Base-by-base conservation (phyloP, 2,329 filamentous ascomycete species). In the Zymoseptoria ardabiliae region DNA sequence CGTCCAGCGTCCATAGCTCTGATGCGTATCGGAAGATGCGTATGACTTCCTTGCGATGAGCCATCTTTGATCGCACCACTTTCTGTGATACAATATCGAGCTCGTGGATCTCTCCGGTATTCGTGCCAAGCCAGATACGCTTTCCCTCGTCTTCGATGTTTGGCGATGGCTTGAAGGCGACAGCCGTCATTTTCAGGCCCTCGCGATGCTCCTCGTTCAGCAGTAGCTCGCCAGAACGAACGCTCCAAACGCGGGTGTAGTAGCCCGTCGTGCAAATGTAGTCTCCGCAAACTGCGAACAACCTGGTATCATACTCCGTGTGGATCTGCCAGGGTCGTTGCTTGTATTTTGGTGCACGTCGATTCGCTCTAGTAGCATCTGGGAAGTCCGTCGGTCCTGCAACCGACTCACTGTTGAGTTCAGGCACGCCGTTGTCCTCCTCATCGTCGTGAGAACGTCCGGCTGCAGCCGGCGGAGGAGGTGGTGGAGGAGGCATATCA, bases 1-100 rank as follows among this genome's bases (percentile, higher is more conserved):
- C 92, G 71, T 97, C 94, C 53, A 99, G 74, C 0, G 92, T 92
- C 94, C 94, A 99, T 72, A 99, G 84, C 69, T 97, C 90, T 65
- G 91, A 90, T 63, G 85, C 87, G 72, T 95, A 88, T 48, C 94
- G 85, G 70, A 90, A 88, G 50, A 99, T 96, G 67, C 86, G 90
- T 63, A 90, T 83, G 55, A 99, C 83, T 66, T 96, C 90, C 62
- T 85, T 82, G 50, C 90, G 85, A 68, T 97, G 94, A 2, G 89
- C 89, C 55, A 81, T 85, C 67, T 88, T 90, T 19, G 82, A 88
- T 25, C 82, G 79, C 13, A 90, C 79, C 52, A 96, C 80, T 41
- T 82, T 84, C 69, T 92, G 87, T 0, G 85, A 86, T 2, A 80
- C 77, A 57, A 97, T 84, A 71, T 99, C 92, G 51, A 96, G 82